These are phyloP conservation scores for Bryum argenteum DNA, from an alignment of 225 moss, liverwort and hornwort species.

Conservation along the genomic window DNA sequence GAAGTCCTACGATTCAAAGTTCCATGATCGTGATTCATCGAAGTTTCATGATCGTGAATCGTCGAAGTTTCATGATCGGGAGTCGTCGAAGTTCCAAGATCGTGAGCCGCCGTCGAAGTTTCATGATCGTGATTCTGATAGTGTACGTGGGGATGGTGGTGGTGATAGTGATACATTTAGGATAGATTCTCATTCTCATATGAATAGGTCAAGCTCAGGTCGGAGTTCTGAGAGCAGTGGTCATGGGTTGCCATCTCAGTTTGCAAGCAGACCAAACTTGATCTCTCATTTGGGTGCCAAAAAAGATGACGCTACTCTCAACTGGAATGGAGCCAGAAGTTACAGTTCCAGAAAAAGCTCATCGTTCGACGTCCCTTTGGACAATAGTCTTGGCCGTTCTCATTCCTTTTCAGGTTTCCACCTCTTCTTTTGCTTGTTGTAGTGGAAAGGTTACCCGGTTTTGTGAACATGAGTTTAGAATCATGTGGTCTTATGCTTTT, in stretches of 20 bases:
- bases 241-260: slow-evolving; percentile 48
- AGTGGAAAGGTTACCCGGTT: not conserved
- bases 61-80: slow-evolving; percentile 35
- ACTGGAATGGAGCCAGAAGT: slow-evolving; percentile 53
- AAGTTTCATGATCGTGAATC: slow-evolving; percentile 38
- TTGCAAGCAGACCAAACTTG: slow-evolving; percentile 35
- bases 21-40: slow-evolving; percentile 17
- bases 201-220: slow-evolving; percentile 53
- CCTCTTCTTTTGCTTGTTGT: slow-evolving; percentile 7
- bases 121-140: slow-evolving; percentile 46
- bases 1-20: slow-evolving; percentile 36
- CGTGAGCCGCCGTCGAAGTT: slow-evolving; percentile 35
- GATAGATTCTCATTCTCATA: slow-evolving; percentile 59
- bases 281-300: slow-evolving; percentile 39
- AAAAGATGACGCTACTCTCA: slow-evolving; percentile 44
- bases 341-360: slow-evolving; percentile 51
- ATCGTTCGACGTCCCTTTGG: slow-evolving; percentile 51
- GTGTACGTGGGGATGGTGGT: slow-evolving; percentile 57
- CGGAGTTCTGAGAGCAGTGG: slow-evolving; percentile 59
- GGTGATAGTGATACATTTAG: slow-evolving; percentile 69
- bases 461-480: slow-evolving; percentile 1
- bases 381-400: slow-evolving; percentile 44
- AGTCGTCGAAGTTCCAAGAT: slow-evolving; percentile 24
- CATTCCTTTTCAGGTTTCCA: slow-evolving; percentile 57
- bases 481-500: not conserved